These are phyloP conservation scores for Priceomyces fermenticarens DNA, from an alignment of 805 yeast species.

Conservation along the genomic window DNA sequence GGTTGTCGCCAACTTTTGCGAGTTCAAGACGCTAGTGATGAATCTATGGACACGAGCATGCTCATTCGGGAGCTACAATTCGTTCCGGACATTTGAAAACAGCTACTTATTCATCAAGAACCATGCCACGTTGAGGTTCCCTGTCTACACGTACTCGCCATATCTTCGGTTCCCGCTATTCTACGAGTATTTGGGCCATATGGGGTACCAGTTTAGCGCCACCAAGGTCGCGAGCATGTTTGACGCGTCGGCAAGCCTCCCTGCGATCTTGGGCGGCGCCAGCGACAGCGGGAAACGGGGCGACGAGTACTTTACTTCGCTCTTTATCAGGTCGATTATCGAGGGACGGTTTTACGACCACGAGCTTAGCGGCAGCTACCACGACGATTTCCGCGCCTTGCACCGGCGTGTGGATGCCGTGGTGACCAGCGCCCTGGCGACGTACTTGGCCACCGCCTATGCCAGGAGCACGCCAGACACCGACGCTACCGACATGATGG, in stretches of 20 bases:
- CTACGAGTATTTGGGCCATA: conserved; percentile 13
- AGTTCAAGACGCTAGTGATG: conserved; percentile 9
- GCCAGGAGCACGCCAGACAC: no score
- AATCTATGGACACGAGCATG: conserved; percentile 17
- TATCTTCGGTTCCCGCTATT: conserved; percentile 22
- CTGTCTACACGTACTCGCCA: conserved; percentile 22
- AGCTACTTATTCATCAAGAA: conserved; percentile 9
- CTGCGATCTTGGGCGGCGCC: conserved; percentile 4
- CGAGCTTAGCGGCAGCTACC: conserved; percentile 8
- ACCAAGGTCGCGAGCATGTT: conserved; percentile 5
- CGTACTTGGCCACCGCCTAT: no score
- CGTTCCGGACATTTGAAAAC: conserved; percentile 18
- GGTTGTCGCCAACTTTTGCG: not conserved
- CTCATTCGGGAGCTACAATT: conserved; percentile 6
- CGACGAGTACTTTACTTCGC: conserved; percentile 4
- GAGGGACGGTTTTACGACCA: conserved; percentile 4
- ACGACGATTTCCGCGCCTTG: no score
- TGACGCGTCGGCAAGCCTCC: conserved; percentile 7
- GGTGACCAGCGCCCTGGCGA: no score
- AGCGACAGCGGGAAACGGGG: not conserved
- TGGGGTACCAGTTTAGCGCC: conserved; percentile 5
- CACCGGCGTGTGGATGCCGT: no score
- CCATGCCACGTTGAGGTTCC: conserved; percentile 10
- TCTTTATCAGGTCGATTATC: conserved; percentile 6
- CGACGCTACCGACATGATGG: no score